phyloP scores from a whole-genome alignment of 176 grass and related monocot genomes.

The Secale cereale region DNA sequence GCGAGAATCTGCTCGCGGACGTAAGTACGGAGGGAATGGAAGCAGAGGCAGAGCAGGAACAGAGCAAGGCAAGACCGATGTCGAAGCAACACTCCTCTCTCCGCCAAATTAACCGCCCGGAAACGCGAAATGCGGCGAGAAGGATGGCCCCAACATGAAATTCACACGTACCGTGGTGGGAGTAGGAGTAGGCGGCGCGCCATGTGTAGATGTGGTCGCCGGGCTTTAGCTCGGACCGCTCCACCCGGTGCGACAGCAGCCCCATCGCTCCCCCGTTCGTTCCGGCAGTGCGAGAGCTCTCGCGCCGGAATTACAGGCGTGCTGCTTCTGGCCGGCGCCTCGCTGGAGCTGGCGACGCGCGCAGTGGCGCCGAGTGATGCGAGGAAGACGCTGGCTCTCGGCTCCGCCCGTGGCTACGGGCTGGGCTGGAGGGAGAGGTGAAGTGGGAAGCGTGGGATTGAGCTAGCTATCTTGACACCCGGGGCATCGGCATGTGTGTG shows the following conservation, averaged over 20 bases:
- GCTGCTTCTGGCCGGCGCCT: neutral
- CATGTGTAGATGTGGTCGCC: conserved; percentile 93
- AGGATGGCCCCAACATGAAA: neutral
- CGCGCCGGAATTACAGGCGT: neutral
- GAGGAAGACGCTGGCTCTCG: neutral
- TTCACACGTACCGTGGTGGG: conserved; percentile 61
- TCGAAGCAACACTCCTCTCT: neutral
- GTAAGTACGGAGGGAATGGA: neutral
- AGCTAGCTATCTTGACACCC: conserved; percentile 1
- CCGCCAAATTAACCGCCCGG: neutral
- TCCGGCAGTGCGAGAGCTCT: neutral
- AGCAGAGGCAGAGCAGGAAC: neutral
- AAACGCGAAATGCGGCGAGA: neutral
- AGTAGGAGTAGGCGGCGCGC: conserved; percentile 61
- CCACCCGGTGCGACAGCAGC: conserved; percentile 45
- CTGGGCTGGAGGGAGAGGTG: neutral
- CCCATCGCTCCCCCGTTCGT: conserved; percentile 25
- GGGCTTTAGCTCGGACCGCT: conserved; percentile 58
- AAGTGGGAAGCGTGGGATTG: neutral
- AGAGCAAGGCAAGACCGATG: neutral
- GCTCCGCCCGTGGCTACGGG: neutral
- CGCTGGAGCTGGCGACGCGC: neutral
- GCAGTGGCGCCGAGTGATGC: neutral
- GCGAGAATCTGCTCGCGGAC: neutral
- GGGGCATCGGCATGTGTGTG: conserved; percentile 11